Conservation (phyloP, 2,329 filamentous ascomycete genomes). For the Aspergillus jensenii region DNA sequence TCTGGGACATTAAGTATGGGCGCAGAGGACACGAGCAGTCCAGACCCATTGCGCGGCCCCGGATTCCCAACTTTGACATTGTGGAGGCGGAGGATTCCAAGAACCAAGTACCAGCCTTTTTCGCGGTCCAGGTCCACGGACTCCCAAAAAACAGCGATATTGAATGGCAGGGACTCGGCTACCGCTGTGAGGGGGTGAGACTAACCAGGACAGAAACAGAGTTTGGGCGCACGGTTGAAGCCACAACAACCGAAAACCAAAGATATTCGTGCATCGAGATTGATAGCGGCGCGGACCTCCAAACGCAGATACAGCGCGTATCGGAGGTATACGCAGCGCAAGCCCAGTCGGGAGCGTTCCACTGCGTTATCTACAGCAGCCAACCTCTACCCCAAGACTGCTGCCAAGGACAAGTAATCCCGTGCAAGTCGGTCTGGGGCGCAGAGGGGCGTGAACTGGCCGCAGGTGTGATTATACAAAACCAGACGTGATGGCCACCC, state of each 20-base stretch:
- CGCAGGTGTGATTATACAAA: slow-evolving; percentile 38
- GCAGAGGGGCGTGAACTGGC: slow-evolving; percentile 31
- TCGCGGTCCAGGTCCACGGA: slow-evolving; percentile 72
- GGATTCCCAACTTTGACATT: slow-evolving; percentile 28
- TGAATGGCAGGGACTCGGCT: slow-evolving; percentile 79
- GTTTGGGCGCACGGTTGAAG: slow-evolving; percentile 19
- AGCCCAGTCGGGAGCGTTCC: slow-evolving; percentile 14
- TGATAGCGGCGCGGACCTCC: slow-evolving; percentile 19
- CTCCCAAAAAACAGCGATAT: slow-evolving; percentile 72
- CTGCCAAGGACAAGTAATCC: slow-evolving; percentile 40
- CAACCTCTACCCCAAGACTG: slow-evolving; percentile 20
- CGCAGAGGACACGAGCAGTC: slow-evolving; percentile 49
- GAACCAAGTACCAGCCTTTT: slow-evolving; percentile 60
- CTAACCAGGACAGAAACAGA: slow-evolving; percentile 18
- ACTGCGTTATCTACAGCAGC: slow-evolving; percentile 39
- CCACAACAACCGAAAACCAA: slow-evolving; percentile 23
- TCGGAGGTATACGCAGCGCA: slow-evolving; percentile 18
- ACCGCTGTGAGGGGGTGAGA: slow-evolving; percentile 40
- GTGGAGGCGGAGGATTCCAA: slow-evolving; percentile 21
- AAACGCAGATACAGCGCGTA: slow-evolving; percentile 24
- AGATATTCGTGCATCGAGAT: slow-evolving; percentile 35
- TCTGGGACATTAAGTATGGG: slow-evolving; percentile 56
- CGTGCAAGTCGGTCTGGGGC: slow-evolving; percentile 44
- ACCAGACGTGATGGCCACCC: slow-evolving; percentile 2
- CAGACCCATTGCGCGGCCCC: slow-evolving; percentile 21